Evolutionary conservation across 495 filamentous ascomycete species (phyloP).

Genomic region (Hypoxylon lienhwacheense): DNA sequence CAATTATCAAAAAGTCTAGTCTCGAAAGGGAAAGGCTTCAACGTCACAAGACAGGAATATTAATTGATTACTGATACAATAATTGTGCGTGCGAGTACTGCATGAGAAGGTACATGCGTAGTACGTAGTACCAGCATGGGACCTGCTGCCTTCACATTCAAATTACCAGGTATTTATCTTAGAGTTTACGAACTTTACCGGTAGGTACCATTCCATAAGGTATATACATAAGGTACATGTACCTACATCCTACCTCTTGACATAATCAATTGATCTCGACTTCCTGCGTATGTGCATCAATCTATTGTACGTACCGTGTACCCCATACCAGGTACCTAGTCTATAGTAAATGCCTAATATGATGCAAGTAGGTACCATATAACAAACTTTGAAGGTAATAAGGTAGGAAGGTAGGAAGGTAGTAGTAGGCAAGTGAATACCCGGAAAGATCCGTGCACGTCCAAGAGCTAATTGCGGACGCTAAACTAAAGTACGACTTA

Average conservation of each 20-base stretch:
- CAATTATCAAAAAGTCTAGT: conserved; percentile 25
- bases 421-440: too few relatives aligned
- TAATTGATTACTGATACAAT: conserved; percentile 34
- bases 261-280: neutral
- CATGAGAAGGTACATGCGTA: neutral
- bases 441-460: too few relatives aligned
- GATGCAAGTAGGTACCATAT: neutral
- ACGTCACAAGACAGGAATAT: conserved; percentile 7
- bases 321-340: neutral
- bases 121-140: too few relatives aligned
- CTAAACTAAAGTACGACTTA: too few relatives aligned
- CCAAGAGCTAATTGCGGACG: too few relatives aligned
- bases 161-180: too few relatives aligned
- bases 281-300: too few relatives aligned
- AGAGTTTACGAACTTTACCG: too few relatives aligned
- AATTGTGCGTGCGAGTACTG: neutral
- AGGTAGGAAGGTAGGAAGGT: too few relatives aligned
- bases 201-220: too few relatives aligned
- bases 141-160: too few relatives aligned
- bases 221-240: neutral
- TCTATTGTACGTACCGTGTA: neutral
- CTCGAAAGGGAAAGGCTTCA: conserved; percentile 20
- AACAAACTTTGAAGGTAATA: neutral
- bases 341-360: neutral
- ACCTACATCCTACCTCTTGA: neutral